Evolutionary conservation across 768 basidiomycete genomes (phyloP), one percentile per base, ranked within the genome.

Genomic region (Tricholoma furcatifolium): DNA sequence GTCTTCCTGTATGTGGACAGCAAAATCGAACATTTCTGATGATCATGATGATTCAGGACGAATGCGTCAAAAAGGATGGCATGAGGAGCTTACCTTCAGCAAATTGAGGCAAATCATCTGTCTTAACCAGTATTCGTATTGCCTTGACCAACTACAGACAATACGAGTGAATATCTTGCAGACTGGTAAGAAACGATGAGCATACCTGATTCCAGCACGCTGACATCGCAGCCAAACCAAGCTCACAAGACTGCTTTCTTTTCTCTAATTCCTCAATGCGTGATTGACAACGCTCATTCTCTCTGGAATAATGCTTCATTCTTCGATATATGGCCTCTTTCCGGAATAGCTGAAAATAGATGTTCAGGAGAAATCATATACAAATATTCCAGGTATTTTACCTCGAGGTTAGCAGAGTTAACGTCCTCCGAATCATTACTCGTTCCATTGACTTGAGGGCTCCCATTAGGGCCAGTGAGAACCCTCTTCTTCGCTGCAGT

Each of bases 321-420:
- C 88, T 77, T 36, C 91, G 79, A 68, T 83, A 93, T 45, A 93
- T 84, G 39, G 91, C 91, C 61, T 91, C 89, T 68, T 93, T 93
- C 56, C 88, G 82, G 67, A 91, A 93, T n/a, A 80, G 73, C 91
- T 93, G 58, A 21, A 58, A 53, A 41, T 50, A 31, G 60, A 50
- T 47, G 50, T n/a, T 54, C 27, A 51, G 55, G 55, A 46, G 58
- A 56, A 24, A 43, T 49, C 9, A 36, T 42, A 34, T 50, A 51
- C 27, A 47, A 58, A 51, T 60, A 49, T 47, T 59, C 39, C 44
- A 54, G 45, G 61, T 53, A 27, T 53, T 56, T 67, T 73, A 85
- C 87, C 84, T 89, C 87, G 60, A 89, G 75, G 65, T 79, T 80
- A 68, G 80, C 78, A 58, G 69, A 69, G 56, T 78, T 78, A 42